Percentiles rank a stretch among this genome's conserved stretches.
phyloP scores from a whole-genome alignment of 2,329 filamentous ascomycete species.

The Zopfia rhizophila region DNA sequence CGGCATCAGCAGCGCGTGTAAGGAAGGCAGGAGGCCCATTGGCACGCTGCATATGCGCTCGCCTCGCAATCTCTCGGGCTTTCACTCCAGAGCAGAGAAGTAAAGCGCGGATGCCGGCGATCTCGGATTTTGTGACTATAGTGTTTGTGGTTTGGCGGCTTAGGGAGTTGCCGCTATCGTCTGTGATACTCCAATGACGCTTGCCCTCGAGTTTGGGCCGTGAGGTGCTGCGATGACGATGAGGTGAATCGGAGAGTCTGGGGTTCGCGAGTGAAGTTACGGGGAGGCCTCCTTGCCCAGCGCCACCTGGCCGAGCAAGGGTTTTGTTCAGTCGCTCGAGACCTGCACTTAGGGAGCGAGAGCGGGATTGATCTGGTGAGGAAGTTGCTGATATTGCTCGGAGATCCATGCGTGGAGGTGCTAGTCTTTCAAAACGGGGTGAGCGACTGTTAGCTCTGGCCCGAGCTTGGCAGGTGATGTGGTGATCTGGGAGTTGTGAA shows the following conservation, averaged over 20 bases:
- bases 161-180: constrained; percentile 50
- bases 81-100: constrained; percentile 89
- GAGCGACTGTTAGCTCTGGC: constrained; percentile 51
- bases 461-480: constrained; percentile 55
- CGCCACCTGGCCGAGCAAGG: constrained; percentile 44
- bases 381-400: constrained; percentile 37
- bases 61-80: constrained; percentile 79
- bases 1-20: constrained; percentile 53
- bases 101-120: constrained; percentile 80
- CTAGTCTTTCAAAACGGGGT: constrained; percentile 56
- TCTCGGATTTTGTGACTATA: constrained; percentile 69
- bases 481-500: constrained; percentile 39
- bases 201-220: constrained; percentile 53
- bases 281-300: constrained; percentile 40
- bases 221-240: constrained; percentile 37
- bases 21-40: constrained; percentile 47
- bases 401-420: constrained; percentile 62
- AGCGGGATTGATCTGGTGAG: constrained; percentile 24
- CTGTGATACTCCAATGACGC: constrained; percentile 69
- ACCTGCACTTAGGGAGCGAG: constrained; percentile 33
- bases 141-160: constrained; percentile 38
- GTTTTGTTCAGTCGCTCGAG: constrained; percentile 42
- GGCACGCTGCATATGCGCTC: constrained; percentile 63
- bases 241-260: constrained; percentile 9
- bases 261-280: constrained; percentile 40